A percentile compares a stretch with the other conserved stretches of the same genome.
phyloP scores from a whole-genome alignment of 2,329 filamentous ascomycete genomes.

The Dothistroma septosporum region DNA sequence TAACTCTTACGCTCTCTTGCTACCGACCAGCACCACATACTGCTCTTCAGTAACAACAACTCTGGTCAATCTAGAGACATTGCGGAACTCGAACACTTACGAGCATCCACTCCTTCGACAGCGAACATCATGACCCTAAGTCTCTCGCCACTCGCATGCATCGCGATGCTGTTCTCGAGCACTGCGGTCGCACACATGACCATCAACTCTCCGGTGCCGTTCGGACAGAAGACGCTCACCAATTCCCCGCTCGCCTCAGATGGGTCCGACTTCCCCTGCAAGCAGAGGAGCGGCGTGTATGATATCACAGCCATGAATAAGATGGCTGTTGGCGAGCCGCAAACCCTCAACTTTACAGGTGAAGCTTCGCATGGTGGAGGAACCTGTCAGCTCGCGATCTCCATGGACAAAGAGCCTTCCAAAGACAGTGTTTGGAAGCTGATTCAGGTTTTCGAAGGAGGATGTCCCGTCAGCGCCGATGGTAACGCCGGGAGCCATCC shows the following conservation, averaged over 20 bases:
- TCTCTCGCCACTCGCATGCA: conserved; percentile 6
- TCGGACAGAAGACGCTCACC: conserved; percentile 47
- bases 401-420: conserved; percentile 67
- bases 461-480: conserved; percentile 69
- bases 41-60: conserved; percentile 14
- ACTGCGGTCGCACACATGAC: conserved; percentile 68
- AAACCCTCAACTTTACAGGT: conserved; percentile 64
- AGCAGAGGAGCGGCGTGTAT: conserved; percentile 48
- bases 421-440: conserved; percentile 72
- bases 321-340: conserved; percentile 59
- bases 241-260: conserved; percentile 59
- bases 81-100: conserved; percentile 5
- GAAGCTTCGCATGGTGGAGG: conserved; percentile 81
- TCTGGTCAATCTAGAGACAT: conserved; percentile 23
- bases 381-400: conserved; percentile 81
- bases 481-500: conserved; percentile 45
- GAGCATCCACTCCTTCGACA: conserved; percentile 7
- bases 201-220: conserved; percentile 67
- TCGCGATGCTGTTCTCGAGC: conserved; percentile 37
- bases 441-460: conserved; percentile 81
- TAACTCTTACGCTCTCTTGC: conserved; percentile 5
- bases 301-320: conserved; percentile 54
- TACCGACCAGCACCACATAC: conserved; percentile 1
- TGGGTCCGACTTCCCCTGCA: conserved; percentile 72
- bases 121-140: conserved; percentile 13